Conservation (phyloP, 176 grass and related monocot genomes). For the Bromus sterilis region DNA sequence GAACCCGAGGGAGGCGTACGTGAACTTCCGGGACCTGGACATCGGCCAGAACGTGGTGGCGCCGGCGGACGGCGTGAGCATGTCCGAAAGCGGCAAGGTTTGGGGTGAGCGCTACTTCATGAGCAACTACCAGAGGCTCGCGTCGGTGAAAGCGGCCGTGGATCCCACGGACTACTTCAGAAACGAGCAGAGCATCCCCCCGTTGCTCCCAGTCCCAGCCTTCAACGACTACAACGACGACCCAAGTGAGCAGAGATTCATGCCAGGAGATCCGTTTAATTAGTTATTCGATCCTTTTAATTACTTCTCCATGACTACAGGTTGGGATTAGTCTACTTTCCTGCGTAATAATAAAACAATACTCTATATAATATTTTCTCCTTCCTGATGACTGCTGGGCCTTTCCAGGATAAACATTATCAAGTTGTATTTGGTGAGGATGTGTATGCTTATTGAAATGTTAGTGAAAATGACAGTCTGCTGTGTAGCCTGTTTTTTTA, state of each 20-base stretch:
- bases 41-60: conserved; percentile 32
- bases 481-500: no score
- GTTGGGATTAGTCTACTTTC: not conserved
- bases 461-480: no score
- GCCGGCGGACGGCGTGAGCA: not conserved
- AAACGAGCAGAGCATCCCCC: conserved; percentile 33
- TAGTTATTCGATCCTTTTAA: not conserved
- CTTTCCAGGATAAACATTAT: not conserved
- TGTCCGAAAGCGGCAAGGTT: not conserved
- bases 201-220: not conserved
- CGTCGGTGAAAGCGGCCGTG: conserved; percentile 4
- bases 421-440: not conserved
- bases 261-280: not conserved
- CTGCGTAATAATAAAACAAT: no score
- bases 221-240: not conserved
- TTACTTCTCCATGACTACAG: not conserved
- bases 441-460: not conserved
- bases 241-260: not conserved
- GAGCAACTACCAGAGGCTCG: conserved; percentile 31
- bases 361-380: not conserved
- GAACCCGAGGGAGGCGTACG: not conserved
- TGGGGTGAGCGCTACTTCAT: conserved; percentile 20
- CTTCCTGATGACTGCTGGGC: not conserved
- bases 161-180: conserved; percentile 20
- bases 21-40: not conserved